These are phyloP conservation scores for Mallotus repandus DNA, from an alignment of 441 rosid genomes.

Conservation along the genomic window DNA sequence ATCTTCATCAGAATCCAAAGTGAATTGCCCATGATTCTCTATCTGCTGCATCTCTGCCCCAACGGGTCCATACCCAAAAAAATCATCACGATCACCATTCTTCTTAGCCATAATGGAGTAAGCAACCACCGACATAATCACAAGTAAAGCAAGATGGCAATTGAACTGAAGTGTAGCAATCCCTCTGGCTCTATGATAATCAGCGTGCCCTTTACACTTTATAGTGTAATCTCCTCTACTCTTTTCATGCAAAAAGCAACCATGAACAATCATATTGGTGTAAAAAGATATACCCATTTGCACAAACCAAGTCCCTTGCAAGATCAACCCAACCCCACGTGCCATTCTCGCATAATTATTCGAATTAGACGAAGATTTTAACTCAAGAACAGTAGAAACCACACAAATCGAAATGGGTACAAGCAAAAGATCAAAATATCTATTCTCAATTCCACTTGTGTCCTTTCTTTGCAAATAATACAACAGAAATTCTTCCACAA, in stretches of 20 bases:
- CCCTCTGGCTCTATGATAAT: conserved; percentile 83
- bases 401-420: conserved; percentile 66
- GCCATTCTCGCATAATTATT: conserved; percentile 41
- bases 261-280: conserved; percentile 57
- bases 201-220: conserved; percentile 68
- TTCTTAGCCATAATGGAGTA: conserved; percentile 50
- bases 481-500: conserved; percentile 67
- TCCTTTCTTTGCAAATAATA: conserved; percentile 74
- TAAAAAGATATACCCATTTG: conserved; percentile 91
- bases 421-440: conserved; percentile 77
- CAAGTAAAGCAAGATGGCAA: conserved; percentile 80
- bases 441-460: conserved; percentile 66
- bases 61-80: conserved; percentile 52
- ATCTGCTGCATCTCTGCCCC: conserved; percentile 57
- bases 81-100: conserved; percentile 41
- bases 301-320: conserved; percentile 88
- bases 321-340: conserved; percentile 70
- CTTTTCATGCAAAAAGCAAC: conserved; percentile 62
- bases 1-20: conserved; percentile 77
- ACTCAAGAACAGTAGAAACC: conserved; percentile 51
- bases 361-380: conserved; percentile 34
- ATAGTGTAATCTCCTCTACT: conserved; percentile 80
- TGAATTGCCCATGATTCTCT: conserved; percentile 47
- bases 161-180: conserved; percentile 92
- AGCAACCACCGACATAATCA: conserved; percentile 42